Percentiles rank a stretch among this genome's conserved stretches.
These are phyloP conservation scores for Fomes fomentarius DNA, from an alignment of 1,284 basidiomycete genomes.

Conservation along the genomic window DNA sequence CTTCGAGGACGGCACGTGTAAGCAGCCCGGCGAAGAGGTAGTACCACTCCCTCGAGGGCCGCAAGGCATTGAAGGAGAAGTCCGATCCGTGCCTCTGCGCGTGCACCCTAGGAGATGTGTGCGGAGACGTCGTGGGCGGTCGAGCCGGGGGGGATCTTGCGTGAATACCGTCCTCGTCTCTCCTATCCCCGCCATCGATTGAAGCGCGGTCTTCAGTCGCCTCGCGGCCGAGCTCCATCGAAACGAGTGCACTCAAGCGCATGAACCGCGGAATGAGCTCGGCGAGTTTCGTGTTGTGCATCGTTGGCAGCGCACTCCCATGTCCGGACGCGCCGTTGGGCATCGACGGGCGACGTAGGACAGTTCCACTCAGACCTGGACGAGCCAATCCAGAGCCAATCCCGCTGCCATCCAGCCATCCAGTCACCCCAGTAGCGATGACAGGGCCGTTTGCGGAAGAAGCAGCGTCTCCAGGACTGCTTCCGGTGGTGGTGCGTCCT, in stretches of 20 bases:
- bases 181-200: constrained; percentile 39
- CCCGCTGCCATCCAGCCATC: constrained; percentile 72
- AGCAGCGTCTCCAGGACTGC: constrained; percentile 28
- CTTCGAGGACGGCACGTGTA: constrained; percentile 79
- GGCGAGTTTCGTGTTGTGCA: constrained; percentile 65
- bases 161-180: constrained; percentile 23
- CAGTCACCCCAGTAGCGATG: constrained; percentile 57
- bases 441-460: constrained; percentile 18
- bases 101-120: constrained; percentile 27
- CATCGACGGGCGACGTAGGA: constrained; percentile 49
- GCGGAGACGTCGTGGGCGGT: constrained; percentile 28
- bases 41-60: constrained; percentile 80
- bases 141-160: no score
- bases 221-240: constrained; percentile 72
- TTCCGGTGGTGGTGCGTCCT: constrained; percentile 26
- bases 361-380: constrained; percentile 55
- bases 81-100: constrained; percentile 29
- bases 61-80: constrained; percentile 51
- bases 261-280: constrained; percentile 75
- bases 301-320: constrained; percentile 33
- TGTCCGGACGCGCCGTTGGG: constrained; percentile 14
- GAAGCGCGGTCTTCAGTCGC: constrained; percentile 38
- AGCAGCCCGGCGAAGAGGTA: constrained; percentile 73
- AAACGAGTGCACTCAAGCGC: constrained; percentile 72
- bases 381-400: constrained; percentile 68